These are phyloP conservation scores for Eutypa lata DNA, from an alignment of 2,329 filamentous ascomycete species.

Conservation along the genomic window DNA sequence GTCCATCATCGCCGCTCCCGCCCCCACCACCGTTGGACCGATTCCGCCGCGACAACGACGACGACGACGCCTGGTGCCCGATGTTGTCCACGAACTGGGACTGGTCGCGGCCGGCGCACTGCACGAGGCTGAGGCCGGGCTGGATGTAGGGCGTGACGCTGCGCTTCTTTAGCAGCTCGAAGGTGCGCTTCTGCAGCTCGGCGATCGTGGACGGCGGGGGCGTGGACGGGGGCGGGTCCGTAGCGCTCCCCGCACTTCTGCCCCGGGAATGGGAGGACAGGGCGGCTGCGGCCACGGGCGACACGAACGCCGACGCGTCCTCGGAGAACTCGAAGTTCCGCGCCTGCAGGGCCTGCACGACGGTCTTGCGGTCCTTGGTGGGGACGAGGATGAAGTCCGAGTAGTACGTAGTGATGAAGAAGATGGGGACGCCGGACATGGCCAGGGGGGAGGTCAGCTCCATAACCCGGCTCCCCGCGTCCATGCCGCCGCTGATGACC, in stretches of 20 bases:
- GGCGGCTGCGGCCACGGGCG: slow-evolving; percentile 35
- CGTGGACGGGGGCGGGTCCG: slow-evolving; percentile 53
- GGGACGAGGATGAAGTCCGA: slow-evolving; percentile 95
- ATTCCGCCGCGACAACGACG: slow-evolving; percentile 19
- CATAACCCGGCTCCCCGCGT: slow-evolving; percentile 86
- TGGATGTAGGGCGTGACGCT: slow-evolving; percentile 72
- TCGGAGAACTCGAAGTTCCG: slow-evolving; percentile 83
- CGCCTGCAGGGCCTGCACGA: slow-evolving; percentile 72
- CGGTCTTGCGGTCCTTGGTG: slow-evolving; percentile 66
- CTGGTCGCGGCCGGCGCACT: slow-evolving; percentile 68
- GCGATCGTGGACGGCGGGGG: slow-evolving; percentile 74
- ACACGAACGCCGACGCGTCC: slow-evolving; percentile 65
- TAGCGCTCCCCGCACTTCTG: slow-evolving; percentile 25
- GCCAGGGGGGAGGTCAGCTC: slow-evolving; percentile 89
- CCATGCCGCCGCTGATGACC: slow-evolving; percentile 84
- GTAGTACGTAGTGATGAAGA: slow-evolving; percentile 98
- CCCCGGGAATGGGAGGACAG: slow-evolving; percentile 37
- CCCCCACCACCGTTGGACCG: slow-evolving; percentile 32
- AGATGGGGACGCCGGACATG: slow-evolving; percentile 89
- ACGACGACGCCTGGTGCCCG: slow-evolving; percentile 30
- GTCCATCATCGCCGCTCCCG: slow-evolving; percentile 14
- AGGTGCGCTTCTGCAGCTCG: slow-evolving; percentile 81
- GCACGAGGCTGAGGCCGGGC: slow-evolving; percentile 66
- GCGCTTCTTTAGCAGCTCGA: slow-evolving; percentile 75
- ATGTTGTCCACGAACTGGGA: slow-evolving; percentile 38